A percentile compares a stretch with the other conserved stretches of the same genome.
Conservation (phyloP, 192 early-diverging fungal species). For the Bifiguratus adelaidae region DNA sequence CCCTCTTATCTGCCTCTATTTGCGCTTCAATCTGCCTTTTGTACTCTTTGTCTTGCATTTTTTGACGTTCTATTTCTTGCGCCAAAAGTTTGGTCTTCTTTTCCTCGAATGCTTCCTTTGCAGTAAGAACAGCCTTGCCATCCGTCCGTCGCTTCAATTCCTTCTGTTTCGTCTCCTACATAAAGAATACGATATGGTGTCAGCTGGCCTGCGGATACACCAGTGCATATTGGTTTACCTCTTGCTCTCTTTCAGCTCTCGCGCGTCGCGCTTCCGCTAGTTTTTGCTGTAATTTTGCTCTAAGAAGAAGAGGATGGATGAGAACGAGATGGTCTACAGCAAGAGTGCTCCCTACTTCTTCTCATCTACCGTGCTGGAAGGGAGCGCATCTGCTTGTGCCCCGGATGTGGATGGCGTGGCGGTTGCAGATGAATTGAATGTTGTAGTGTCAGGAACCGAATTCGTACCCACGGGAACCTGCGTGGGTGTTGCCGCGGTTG, state of each 20-base stretch:
- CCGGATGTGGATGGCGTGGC: no score
- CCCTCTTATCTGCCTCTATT: constrained; percentile 15
- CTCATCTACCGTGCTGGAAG: no score
- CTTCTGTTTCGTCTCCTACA: constrained; percentile 4
- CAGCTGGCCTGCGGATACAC: no score
- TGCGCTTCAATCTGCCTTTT: constrained; percentile 11
- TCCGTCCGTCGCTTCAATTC: constrained; percentile 14
- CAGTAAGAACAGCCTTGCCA: constrained; percentile 5
- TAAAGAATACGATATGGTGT: background rate
- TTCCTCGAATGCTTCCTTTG: constrained; percentile 4
- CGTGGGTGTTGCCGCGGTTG: no score
- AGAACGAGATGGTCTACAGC: no score
- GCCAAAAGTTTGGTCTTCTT: constrained; percentile 10
- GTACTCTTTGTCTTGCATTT: constrained; percentile 10
- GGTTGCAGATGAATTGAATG: no score
- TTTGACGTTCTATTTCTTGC: constrained; percentile 14
- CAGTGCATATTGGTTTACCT: constrained; percentile 1
- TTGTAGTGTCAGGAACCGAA: no score
- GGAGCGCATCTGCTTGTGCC: no score
- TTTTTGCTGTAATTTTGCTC: constrained; percentile 3
- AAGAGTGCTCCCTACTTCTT: no score
- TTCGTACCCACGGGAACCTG: no score
- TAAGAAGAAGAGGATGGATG: no score
- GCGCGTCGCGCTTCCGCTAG: constrained; percentile 3
- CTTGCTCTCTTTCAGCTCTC: constrained; percentile 3